Evolutionary conservation across 768 basidiomycete genomes (phyloP).

Genomic region (Rhodotorula kratochvilovae): DNA sequence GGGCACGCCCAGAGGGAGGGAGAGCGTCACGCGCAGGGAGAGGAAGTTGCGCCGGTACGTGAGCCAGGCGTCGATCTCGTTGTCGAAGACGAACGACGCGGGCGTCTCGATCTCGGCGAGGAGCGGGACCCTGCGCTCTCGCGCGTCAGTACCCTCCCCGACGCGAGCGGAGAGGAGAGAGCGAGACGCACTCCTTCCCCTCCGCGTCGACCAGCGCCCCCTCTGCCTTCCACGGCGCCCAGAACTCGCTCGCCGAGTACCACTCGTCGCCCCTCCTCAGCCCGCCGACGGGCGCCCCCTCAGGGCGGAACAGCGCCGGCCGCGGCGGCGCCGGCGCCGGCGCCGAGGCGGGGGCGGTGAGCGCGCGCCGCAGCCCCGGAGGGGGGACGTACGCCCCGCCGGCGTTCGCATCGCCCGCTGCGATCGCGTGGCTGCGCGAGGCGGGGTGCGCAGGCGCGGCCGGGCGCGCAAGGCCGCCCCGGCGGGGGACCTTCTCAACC

Average conservation of each 20-base stretch:
- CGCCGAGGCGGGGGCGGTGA: background rate
- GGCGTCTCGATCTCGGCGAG: background rate
- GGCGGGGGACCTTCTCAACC: no score
- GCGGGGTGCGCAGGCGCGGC: no score
- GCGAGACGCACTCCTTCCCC: background rate
- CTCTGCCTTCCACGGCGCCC: background rate
- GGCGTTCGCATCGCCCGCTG: no score
- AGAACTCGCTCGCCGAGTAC: background rate
- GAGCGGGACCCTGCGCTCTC: background rate
- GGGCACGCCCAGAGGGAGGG: background rate
- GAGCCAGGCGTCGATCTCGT: background rate
- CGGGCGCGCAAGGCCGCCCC: no score
- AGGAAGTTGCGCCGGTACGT: conserved; percentile 23
- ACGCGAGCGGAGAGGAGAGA: background rate
- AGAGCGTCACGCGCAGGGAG: background rate
- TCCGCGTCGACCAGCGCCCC: background rate
- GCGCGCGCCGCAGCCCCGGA: no score
- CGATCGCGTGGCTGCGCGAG: no score
- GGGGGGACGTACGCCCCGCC: no score
- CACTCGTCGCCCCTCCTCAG: background rate
- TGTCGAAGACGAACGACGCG: background rate
- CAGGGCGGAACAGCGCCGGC: no score
- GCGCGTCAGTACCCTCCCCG: background rate
- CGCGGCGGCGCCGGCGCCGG: background rate
- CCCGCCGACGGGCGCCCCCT: background rate